phyloP scores from a whole-genome alignment of 1,284 basidiomycete genomes.

The Rhodotorula sp. region DNA sequence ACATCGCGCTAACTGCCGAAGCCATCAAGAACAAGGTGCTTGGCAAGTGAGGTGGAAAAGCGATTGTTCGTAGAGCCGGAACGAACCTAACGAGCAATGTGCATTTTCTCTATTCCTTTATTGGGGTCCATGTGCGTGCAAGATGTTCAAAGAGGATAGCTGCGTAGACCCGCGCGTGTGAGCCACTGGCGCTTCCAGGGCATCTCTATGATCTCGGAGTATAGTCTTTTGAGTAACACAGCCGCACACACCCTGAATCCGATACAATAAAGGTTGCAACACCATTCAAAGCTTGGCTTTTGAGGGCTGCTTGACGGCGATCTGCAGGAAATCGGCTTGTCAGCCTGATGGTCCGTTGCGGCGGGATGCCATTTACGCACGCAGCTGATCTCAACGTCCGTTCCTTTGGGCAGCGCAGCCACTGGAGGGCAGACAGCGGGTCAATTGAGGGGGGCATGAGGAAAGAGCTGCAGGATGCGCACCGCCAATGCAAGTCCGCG shows the following conservation, averaged over 20 bases:
- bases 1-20: constrained; percentile 19
- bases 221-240: too few relatives aligned
- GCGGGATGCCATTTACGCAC: neutral
- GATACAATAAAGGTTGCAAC: neutral
- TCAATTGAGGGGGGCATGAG: too few relatives aligned
- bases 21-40: constrained; percentile 22
- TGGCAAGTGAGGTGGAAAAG: constrained; percentile 13
- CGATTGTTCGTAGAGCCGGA: neutral
- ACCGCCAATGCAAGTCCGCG: constrained; percentile 33
- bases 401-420: constrained; percentile 8
- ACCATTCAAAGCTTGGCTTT: too few relatives aligned
- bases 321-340: neutral
- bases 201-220: too few relatives aligned
- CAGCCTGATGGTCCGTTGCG: too few relatives aligned
- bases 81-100: too few relatives aligned
- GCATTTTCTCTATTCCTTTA: neutral
- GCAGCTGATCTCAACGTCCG: constrained; percentile 37
- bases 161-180: too few relatives aligned
- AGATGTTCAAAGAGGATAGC: neutral
- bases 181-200: too few relatives aligned
- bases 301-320: neutral
- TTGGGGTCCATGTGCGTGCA: neutral
- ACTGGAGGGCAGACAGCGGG: neutral
- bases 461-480: neutral
- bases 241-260: too few relatives aligned